Evolutionary conservation across 106 monocot species (phyloP).

Genomic region (Apostasia shenzhenica): DNA sequence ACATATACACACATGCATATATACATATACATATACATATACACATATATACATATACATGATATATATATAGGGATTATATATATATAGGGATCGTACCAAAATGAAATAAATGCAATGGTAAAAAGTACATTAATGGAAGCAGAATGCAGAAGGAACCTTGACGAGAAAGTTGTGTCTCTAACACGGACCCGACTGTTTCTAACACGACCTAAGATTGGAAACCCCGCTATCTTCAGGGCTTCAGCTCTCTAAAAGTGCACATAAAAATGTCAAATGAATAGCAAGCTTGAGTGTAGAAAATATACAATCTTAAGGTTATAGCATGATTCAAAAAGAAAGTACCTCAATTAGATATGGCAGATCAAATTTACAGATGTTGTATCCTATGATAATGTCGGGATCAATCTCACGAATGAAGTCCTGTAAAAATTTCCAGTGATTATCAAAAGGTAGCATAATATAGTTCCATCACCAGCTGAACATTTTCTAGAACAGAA

Average conservation of each 20-base stretch:
- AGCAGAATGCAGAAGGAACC: slow-evolving; percentile 29
- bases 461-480: not conserved
- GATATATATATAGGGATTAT: no score
- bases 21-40: no score
- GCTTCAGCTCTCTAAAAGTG: slow-evolving; percentile 79
- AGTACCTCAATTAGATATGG: slow-evolving; percentile 95
- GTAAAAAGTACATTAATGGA: no score
- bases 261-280: slow-evolving; percentile 5
- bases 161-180: slow-evolving; percentile 92
- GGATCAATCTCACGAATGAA: slow-evolving; percentile 93
- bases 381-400: slow-evolving; percentile 98
- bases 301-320: not conserved
- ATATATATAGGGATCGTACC: no score
- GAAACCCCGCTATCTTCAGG: slow-evolving; percentile 91
- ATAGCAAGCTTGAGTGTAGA: not conserved
- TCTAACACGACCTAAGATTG: slow-evolving; percentile 80
- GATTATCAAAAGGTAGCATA: not conserved
- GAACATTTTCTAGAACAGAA: no score
- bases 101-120: no score
- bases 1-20: no score
- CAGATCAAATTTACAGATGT: slow-evolving; percentile 98
- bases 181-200: slow-evolving; percentile 88
- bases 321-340: not conserved
- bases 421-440: slow-evolving; percentile 51
- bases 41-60: no score